A percentile compares a stretch with the other conserved stretches of the same genome.
These are phyloP conservation scores for Tausonia pullulans DNA, from an alignment of 1,284 basidiomycete genomes.

Conservation along the genomic window DNA sequence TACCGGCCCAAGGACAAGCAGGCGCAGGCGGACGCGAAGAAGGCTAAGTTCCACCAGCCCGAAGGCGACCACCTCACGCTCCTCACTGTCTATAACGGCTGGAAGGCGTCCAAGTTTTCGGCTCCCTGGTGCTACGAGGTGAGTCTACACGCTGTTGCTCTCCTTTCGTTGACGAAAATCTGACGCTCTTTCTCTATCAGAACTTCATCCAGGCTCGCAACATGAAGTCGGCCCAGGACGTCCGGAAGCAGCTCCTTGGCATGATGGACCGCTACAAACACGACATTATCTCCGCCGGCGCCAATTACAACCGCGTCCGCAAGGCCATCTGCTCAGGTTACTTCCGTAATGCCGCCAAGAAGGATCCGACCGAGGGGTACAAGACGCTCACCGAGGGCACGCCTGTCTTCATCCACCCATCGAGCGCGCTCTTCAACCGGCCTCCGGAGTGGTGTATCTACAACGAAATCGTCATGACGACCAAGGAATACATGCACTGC, in stretches of 20 bases:
- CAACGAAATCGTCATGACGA: conserved; percentile 61
- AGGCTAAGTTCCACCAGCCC: conserved; percentile 95
- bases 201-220: conserved; percentile 97
- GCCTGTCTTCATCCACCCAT: conserved; percentile 95
- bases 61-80: conserved; percentile 96
- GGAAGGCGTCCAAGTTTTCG: conserved; percentile 89
- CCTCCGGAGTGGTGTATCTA: conserved; percentile 70
- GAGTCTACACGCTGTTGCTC: conserved; percentile 1
- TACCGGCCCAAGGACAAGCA: conserved; percentile 99
- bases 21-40: conserved; percentile 96
- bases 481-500: conserved; percentile 86
- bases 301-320: conserved; percentile 85
- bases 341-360: conserved; percentile 93
- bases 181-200: conserved; percentile 27
- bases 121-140: conserved; percentile 89
- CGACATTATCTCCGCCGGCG: conserved; percentile 81
- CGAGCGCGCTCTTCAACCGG: conserved; percentile 91
- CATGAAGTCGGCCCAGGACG: conserved; percentile 95
- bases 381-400: conserved; percentile 96
- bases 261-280: conserved; percentile 99
- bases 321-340: conserved; percentile 94
- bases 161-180: neutral
- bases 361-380: conserved; percentile 68
- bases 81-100: conserved; percentile 93
- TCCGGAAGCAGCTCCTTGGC: conserved; percentile 88